phyloP scores from a whole-genome alignment of 2,329 filamentous ascomycete genomes.

The Aspergillus awamori region DNA sequence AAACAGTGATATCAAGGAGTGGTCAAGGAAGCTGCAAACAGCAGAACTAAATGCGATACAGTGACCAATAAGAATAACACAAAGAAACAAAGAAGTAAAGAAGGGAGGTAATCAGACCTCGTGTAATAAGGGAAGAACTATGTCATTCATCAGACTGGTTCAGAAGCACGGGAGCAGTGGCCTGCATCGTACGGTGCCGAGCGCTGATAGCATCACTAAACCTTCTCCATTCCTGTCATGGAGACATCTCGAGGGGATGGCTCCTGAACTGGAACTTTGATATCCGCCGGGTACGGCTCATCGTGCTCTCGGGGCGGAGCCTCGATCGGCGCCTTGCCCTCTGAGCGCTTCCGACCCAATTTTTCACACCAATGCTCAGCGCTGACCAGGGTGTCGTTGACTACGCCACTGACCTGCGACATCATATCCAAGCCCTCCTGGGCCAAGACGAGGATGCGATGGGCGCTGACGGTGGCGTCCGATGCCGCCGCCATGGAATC shows the following conservation, averaged over 20 bases:
- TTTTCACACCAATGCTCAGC: conserved; percentile 90
- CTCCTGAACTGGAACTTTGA: conserved; percentile 31
- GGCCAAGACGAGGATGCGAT: conserved; percentile 80
- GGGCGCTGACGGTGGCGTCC: conserved; percentile 62
- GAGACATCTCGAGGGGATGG: conserved; percentile 33
- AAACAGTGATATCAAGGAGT: too few relatives aligned
- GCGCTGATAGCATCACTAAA: conserved; percentile 17
- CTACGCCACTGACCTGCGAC: conserved; percentile 81
- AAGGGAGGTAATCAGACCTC: not conserved
- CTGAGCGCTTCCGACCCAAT: conserved; percentile 59
- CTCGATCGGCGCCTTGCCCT: conserved; percentile 19
- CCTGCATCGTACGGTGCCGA: too few relatives aligned
- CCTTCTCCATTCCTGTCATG: conserved; percentile 40
- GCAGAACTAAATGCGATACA: too few relatives aligned
- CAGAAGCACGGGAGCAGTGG: too few relatives aligned
- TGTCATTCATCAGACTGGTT: too few relatives aligned
- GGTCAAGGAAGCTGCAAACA: too few relatives aligned
- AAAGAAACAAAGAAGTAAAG: not conserved
- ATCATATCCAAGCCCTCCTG: conserved; percentile 94
- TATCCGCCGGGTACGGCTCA: conserved; percentile 30
- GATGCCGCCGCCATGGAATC: conserved; percentile 39
- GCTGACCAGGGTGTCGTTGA: conserved; percentile 85
- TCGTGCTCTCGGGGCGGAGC: conserved; percentile 18
- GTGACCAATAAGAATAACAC: too few relatives aligned
- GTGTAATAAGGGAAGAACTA: not conserved